Percentiles rank a stretch among this genome's conserved stretches.
These are phyloP conservation scores for Bacterosira constricta DNA, from an alignment of 108 stramenopile species.

Conservation along the genomic window DNA sequence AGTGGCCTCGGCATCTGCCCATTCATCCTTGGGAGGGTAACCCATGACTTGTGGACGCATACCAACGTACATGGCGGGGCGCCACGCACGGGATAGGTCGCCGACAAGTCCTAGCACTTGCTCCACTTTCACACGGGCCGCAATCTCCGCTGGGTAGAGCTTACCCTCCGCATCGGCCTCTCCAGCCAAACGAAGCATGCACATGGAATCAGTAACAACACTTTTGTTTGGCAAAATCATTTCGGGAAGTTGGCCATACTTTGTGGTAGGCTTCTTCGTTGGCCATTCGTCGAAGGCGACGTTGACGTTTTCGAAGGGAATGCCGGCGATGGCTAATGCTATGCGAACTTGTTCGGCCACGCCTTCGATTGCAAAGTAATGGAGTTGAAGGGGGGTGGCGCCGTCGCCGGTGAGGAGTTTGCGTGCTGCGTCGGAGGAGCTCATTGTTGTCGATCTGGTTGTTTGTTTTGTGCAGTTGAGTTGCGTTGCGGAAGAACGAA, in stretches of 20 bases:
- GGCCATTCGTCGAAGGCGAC: conserved; percentile 61
- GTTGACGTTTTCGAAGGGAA: conserved; percentile 62
- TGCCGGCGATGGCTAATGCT: conserved; percentile 47
- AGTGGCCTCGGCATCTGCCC: conserved; percentile 55
- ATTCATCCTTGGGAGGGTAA: conserved; percentile 47
- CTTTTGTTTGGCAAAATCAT: conserved; percentile 62
- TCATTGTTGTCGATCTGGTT: no score
- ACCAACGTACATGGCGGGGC: conserved; percentile 47
- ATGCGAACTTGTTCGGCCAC: conserved; percentile 66
- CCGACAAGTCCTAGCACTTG: conserved; percentile 60
- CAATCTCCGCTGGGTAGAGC: conserved; percentile 57
- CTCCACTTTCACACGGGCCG: conserved; percentile 51
- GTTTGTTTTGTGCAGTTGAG: no score
- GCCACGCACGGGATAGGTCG: conserved; percentile 61
- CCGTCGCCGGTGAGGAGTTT: conserved; percentile 32
- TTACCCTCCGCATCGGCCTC: conserved; percentile 34
- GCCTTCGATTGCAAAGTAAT: conserved; percentile 80
- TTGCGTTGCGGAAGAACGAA: no score
- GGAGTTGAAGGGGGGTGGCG: conserved; percentile 45
- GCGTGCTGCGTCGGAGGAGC: conserved; percentile 14
- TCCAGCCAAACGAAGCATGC: conserved; percentile 65
- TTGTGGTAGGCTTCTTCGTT: conserved; percentile 64
- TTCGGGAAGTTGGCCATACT: conserved; percentile 67
- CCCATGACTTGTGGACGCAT: conserved; percentile 64
- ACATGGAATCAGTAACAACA: conserved; percentile 53